Percentiles rank a stretch among this genome's conserved stretches.
Conservation (phyloP, 495 filamentous ascomycete genomes). For the Amorphotheca resinae region DNA sequence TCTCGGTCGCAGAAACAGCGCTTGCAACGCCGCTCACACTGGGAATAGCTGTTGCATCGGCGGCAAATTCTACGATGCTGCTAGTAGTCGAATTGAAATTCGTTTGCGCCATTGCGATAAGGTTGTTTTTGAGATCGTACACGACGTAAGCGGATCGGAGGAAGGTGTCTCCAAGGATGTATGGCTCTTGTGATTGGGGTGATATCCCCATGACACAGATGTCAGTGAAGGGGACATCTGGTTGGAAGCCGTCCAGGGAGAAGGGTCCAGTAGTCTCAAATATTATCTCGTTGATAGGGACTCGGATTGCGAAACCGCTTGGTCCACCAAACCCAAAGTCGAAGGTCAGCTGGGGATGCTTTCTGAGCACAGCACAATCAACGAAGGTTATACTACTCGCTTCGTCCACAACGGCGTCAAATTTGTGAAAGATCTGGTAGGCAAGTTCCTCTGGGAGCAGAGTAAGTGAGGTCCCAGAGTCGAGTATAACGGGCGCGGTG, state of each 20-base stretch:
- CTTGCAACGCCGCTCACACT: constrained; percentile 27
- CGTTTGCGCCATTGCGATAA: constrained; percentile 78
- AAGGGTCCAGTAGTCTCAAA: constrained; percentile 37
- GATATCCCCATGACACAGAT: constrained; percentile 20
- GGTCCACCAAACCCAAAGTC: constrained; percentile 43
- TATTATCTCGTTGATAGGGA: constrained; percentile 65
- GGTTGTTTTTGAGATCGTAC: constrained; percentile 73
- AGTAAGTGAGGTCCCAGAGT: constrained; percentile 72
- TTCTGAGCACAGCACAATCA: constrained; percentile 35
- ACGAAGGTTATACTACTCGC: constrained; percentile 31
- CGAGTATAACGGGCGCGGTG: constrained; percentile 55
- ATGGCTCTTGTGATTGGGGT: constrained; percentile 13
- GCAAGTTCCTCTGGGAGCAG: constrained; percentile 62
- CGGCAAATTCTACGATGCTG: constrained; percentile 31
- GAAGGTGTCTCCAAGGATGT: constrained; percentile 73
- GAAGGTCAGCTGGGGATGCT: constrained; percentile 43
- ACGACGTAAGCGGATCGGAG: constrained; percentile 87
- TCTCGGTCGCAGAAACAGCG: constrained; percentile 16
- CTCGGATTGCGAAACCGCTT: constrained; percentile 46
- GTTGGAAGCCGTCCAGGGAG: constrained; percentile 13
- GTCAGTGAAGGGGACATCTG: constrained; percentile 23
- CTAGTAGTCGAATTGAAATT: constrained; percentile 59
- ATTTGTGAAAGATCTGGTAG: constrained; percentile 39
- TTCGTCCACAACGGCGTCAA: constrained; percentile 41
- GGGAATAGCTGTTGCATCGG: constrained; percentile 15